Conservation (phyloP, 2,329 filamentous ascomycete species). For the Ophiocordyceps polyrhachis-furcata region DNA sequence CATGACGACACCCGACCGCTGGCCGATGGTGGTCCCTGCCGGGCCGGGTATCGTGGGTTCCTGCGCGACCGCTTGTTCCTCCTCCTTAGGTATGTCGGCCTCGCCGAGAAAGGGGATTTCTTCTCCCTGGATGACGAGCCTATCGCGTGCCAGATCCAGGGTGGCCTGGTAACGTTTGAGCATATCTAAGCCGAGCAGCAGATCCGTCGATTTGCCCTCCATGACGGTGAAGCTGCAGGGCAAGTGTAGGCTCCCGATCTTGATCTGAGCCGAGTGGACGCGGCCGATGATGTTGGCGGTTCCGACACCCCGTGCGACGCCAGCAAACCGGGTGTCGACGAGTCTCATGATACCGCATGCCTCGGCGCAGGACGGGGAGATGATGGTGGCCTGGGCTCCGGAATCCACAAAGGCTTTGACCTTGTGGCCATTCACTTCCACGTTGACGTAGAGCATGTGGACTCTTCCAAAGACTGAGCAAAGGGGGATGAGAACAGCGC, state of each 20-base stretch:
- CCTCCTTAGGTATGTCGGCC: conserved; percentile 77
- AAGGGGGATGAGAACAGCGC: not conserved
- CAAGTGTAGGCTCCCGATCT: conserved; percentile 71
- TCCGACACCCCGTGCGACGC: conserved; percentile 82
- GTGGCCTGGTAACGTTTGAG: conserved; percentile 86
- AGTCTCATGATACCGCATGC: conserved; percentile 90
- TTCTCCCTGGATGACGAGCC: conserved; percentile 71
- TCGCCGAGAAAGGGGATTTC: conserved; percentile 84
- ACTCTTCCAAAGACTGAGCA: conserved; percentile 72
- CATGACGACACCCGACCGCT: conserved; percentile 57
- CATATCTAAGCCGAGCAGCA: conserved; percentile 90
- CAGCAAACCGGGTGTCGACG: conserved; percentile 80
- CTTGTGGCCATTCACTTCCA: conserved; percentile 80
- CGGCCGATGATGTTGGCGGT: conserved; percentile 88
- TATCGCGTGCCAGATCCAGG: conserved; percentile 73
- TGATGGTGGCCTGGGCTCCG: conserved; percentile 93
- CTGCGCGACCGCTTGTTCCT: conserved; percentile 53
- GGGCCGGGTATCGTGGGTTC: conserved; percentile 77
- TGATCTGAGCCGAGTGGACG: conserved; percentile 88
- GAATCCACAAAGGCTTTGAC: conserved; percentile 96
- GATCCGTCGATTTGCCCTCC: conserved; percentile 93
- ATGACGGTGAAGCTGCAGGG: conserved; percentile 97
- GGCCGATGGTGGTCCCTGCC: conserved; percentile 75
- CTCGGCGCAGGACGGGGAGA: conserved; percentile 87
- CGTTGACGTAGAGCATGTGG: conserved; percentile 89